phyloP scores from a whole-genome alignment of 1,284 basidiomycete genomes.

The Neonothopanus nambi region DNA sequence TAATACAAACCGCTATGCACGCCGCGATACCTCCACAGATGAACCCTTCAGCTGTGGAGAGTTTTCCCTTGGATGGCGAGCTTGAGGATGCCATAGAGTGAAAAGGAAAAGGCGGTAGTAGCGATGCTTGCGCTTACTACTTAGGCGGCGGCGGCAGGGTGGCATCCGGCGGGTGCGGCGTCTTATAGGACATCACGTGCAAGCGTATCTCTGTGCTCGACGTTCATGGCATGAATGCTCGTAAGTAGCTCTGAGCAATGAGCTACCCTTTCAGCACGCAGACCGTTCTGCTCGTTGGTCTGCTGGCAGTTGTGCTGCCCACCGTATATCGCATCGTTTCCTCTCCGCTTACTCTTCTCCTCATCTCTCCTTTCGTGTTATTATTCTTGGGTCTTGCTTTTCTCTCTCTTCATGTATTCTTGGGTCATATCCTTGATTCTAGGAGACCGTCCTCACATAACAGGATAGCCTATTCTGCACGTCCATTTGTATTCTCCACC shows the following conservation, averaged over 20 bases:
- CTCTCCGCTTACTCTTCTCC: slow-evolving; percentile 63
- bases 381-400: slow-evolving; percentile 49
- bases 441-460: slow-evolving; percentile 33
- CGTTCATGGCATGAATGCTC: not conserved
- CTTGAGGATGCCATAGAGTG: slow-evolving; percentile 20
- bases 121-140: too few relatives aligned
- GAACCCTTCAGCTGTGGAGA: slow-evolving; percentile 79
- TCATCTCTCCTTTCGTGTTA: slow-evolving; percentile 62
- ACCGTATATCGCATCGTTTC: slow-evolving; percentile 53
- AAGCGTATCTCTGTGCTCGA: not conserved
- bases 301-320: slow-evolving; percentile 56
- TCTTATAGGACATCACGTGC: not conserved
- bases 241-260: slow-evolving; percentile 16
- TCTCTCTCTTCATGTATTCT: slow-evolving; percentile 52
- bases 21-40: slow-evolving; percentile 86
- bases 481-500: slow-evolving; percentile 80
- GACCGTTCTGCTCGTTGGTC: slow-evolving; percentile 51
- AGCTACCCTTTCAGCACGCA: slow-evolving; percentile 39
- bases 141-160: too few relatives aligned
- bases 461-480: slow-evolving; percentile 52
- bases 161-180: too few relatives aligned
- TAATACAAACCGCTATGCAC: slow-evolving; percentile 71
- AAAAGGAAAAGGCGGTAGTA: not conserved
- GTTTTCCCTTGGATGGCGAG: slow-evolving; percentile 23
- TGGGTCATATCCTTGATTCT: slow-evolving; percentile 59